phyloP scores from a whole-genome alignment of 2,329 filamentous ascomycete species.

The Venturia pyrina region DNA sequence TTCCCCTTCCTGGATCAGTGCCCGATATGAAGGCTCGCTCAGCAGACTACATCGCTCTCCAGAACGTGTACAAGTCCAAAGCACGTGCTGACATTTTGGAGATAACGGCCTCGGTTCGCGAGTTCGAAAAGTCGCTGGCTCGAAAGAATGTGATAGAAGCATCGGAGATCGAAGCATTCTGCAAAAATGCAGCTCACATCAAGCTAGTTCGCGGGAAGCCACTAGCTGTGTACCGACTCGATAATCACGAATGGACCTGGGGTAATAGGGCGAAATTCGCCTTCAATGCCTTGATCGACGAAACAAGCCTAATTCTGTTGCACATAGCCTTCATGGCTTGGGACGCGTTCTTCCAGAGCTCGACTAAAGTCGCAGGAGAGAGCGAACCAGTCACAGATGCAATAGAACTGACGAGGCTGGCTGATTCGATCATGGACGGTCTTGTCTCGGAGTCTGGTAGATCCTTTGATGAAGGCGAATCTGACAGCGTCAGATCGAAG shows the following conservation, averaged over 20 bases:
- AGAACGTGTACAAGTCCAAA: slow-evolving; percentile 87
- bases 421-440: slow-evolving; percentile 7
- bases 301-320: slow-evolving; percentile 36
- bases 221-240: slow-evolving; percentile 38
- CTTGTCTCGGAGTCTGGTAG: slow-evolving; percentile 33
- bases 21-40: slow-evolving; percentile 98
- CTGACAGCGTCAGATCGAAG: slow-evolving; percentile 25
- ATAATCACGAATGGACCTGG: slow-evolving; percentile 28
- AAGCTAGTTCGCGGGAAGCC: slow-evolving; percentile 66
- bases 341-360: slow-evolving; percentile 36
- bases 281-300: slow-evolving; percentile 28
- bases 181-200: slow-evolving; percentile 89
- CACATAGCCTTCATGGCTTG: slow-evolving; percentile 43
- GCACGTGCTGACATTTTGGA: slow-evolving; percentile 69
- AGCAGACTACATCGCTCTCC: slow-evolving; percentile 76
- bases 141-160: slow-evolving; percentile 44
- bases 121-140: slow-evolving; percentile 42
- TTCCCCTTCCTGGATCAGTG: slow-evolving; percentile 77
- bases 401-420: not conserved
- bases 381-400: slow-evolving; percentile 21
- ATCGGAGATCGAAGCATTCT: slow-evolving; percentile 79
- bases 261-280: slow-evolving; percentile 43
- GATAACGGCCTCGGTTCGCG: slow-evolving; percentile 56
- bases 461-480: slow-evolving; percentile 32
- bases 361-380: slow-evolving; percentile 24